Conservation (phyloP, 164 flowering plant species). For the Saururus chinensis region DNA sequence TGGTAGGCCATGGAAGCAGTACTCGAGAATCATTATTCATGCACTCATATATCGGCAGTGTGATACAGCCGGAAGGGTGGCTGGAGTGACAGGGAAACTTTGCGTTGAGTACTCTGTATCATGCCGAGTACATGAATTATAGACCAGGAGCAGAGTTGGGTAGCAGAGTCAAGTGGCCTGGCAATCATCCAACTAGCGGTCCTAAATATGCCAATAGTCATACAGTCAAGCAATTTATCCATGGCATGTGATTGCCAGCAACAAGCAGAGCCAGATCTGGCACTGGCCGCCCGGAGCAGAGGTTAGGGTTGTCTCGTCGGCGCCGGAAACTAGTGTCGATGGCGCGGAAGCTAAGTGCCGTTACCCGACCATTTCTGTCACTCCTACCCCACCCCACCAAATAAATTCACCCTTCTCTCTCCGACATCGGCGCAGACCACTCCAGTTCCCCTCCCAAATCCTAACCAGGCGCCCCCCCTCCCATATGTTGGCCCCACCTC, state of each 20-base stretch:
- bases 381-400: too few species aligned
- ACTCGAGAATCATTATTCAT: constrained; percentile 56
- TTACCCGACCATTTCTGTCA: too few species aligned
- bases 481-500: too few species aligned
- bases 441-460: too few species aligned
- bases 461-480: too few species aligned
- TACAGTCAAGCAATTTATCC: constrained; percentile 58
- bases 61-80: constrained; percentile 72
- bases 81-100: constrained; percentile 51
- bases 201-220: constrained; percentile 34
- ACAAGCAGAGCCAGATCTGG: too few species aligned
- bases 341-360: too few species aligned
- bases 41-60: constrained; percentile 46
- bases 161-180: constrained; percentile 70
- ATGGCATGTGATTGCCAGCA: constrained; percentile 71
- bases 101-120: constrained; percentile 44
- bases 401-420: too few species aligned
- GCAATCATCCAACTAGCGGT: constrained; percentile 29
- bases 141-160: constrained; percentile 44
- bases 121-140: constrained; percentile 61
- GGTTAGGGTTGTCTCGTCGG: too few species aligned
- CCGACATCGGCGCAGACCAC: too few species aligned
- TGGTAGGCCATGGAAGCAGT: constrained; percentile 80
- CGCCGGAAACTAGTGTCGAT: too few species aligned
- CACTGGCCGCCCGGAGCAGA: too few species aligned